A percentile compares a stretch with the other conserved stretches of the same genome.
Conservation (phyloP, 306 rosid species). For the Rosa lucieae region DNA sequence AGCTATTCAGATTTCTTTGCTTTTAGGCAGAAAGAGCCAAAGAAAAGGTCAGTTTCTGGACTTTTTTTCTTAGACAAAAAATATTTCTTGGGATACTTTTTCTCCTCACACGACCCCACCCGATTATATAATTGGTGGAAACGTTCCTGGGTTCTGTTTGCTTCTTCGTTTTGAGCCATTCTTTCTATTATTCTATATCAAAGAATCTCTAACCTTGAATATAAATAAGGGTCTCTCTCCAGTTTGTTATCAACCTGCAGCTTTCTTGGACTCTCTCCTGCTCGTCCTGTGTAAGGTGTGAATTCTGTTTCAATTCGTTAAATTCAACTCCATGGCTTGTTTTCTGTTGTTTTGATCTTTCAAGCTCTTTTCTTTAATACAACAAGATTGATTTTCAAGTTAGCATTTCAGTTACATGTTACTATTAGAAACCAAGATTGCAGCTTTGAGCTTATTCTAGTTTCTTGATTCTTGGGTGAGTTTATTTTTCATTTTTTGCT, state of each 20-base stretch:
- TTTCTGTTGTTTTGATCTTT: not conserved
- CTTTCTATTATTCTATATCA: not conserved
- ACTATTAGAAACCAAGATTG: not conserved
- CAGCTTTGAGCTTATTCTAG: not conserved
- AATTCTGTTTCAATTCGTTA: not conserved
- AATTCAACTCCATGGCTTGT: not conserved
- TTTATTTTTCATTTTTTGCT: not conserved
- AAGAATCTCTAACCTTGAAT: not conserved
- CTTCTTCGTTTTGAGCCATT: not conserved
- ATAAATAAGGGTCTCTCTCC: not conserved
- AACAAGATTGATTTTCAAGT: not conserved
- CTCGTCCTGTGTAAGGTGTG: not conserved
- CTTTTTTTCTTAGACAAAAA: not conserved
- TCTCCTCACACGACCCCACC: not conserved
- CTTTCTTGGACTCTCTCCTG: too few relatives aligned
- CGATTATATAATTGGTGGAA: not conserved
- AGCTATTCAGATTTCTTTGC: too few relatives aligned
- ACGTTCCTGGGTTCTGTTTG: not conserved
- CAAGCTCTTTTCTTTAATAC: not conserved
- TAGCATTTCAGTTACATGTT: not conserved
- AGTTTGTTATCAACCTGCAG: not conserved
- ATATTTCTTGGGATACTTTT: not conserved
- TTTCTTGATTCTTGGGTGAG: slow-evolving; percentile 7
- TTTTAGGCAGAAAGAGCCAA: not conserved
- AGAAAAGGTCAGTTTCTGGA: slow-evolving; percentile 13